Evolutionary conservation across 1,284 basidiomycete genomes (phyloP).

Genomic region (Leccinum subspadiceum): DNA sequence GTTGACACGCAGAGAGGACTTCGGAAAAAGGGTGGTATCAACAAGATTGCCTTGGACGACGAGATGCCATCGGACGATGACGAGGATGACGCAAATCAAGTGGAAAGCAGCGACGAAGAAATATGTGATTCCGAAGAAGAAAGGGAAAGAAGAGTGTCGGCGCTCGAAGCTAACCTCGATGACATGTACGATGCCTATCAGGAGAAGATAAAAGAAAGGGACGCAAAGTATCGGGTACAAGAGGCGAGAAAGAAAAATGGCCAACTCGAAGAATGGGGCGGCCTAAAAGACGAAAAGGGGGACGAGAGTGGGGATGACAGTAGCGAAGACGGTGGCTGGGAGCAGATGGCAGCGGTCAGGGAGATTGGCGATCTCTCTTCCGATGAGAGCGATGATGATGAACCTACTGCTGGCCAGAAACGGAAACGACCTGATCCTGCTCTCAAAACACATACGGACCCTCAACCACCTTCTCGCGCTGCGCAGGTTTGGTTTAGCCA

Average conservation of each 20-base stretch:
- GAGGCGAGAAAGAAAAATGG: constrained; percentile 78
- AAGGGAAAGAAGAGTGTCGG: constrained; percentile 58
- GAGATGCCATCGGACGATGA: constrained; percentile 39
- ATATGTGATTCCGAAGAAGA: constrained; percentile 70
- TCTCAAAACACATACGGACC: constrained; percentile 40
- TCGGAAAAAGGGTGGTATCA: constrained; percentile 43
- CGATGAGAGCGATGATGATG: constrained; percentile 52
- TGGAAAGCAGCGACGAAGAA: constrained; percentile 48
- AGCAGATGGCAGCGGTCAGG: constrained; percentile 65
- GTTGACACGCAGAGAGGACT: constrained; percentile 54
- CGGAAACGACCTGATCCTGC: constrained; percentile 39
- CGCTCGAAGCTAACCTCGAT: constrained; percentile 85
- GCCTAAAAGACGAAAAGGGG: constrained; percentile 58
- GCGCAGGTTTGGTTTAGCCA: constrained; percentile 93
- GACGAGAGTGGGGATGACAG: constrained; percentile 46
- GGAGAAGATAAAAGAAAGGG: constrained; percentile 77
- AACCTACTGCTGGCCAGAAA: constrained; percentile 40
- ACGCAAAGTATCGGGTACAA: constrained; percentile 88
- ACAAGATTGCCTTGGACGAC: constrained; percentile 50
- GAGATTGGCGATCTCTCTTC: constrained; percentile 58
- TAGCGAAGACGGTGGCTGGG: constrained; percentile 72
- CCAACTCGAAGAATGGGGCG: constrained; percentile 75
- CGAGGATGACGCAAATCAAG: constrained; percentile 40
- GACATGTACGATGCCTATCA: constrained; percentile 88
- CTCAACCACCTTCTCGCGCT: constrained; percentile 46